Evolutionary conservation across 208 protist species (phyloP).

Genomic region (Leishmania mexicana): DNA sequence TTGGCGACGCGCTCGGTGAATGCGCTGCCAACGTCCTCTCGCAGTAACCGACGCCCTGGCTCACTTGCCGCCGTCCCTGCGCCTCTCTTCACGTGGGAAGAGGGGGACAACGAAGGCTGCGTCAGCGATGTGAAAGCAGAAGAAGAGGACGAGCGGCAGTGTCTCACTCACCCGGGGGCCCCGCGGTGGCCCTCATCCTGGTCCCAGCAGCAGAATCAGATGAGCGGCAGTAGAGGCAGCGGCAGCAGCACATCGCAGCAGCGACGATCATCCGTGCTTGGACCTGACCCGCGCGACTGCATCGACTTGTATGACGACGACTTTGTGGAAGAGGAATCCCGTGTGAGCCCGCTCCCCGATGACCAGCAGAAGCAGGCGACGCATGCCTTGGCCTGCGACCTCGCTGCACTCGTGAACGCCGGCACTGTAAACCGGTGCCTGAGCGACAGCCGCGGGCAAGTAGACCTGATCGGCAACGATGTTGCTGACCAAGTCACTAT

Average conservation of each 20-base stretch:
- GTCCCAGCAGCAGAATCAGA: neutral
- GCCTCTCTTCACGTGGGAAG: conserved; percentile 5
- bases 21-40: neutral
- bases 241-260: conserved; percentile 2
- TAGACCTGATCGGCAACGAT: conserved; percentile 13
- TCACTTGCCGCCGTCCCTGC: conserved; percentile 12
- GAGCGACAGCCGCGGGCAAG: conserved; percentile 29
- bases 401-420: conserved; percentile 29
- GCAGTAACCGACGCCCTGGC: conserved; percentile 8
- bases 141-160: conserved; percentile 1
- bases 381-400: conserved; percentile 6
- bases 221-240: conserved; percentile 17
- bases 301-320: conserved; percentile 19
- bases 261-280: conserved; percentile 21
- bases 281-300: conserved; percentile 31
- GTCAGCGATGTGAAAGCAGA: neutral
- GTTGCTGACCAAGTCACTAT: neutral
- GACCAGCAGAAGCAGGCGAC: neutral
- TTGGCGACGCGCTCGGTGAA: conserved; percentile 4
- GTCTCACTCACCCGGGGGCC: neutral
- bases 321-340: conserved; percentile 13
- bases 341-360: conserved; percentile 10
- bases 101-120: neutral
- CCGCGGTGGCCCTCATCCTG: conserved; percentile 1
- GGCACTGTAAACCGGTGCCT: conserved; percentile 20